Percentiles rank a stretch among this genome's conserved stretches.
These are phyloP conservation scores for Aspergillus viridinutans DNA, from an alignment of 2,329 filamentous ascomycete species.

Conservation along the genomic window DNA sequence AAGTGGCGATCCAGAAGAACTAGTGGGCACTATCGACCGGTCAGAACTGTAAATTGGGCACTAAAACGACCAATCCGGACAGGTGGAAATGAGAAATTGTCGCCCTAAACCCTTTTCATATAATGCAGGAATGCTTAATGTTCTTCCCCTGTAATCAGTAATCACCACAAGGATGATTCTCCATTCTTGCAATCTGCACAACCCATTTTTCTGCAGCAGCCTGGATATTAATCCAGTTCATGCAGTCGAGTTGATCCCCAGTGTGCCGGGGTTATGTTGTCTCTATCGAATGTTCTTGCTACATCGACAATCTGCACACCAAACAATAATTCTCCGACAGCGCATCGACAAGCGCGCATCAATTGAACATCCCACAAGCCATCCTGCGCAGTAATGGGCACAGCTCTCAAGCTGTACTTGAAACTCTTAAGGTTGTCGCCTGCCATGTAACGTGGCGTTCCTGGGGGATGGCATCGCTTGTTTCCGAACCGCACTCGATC, in stretches of 20 bases:
- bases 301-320: not conserved
- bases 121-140: not conserved
- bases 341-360: not conserved
- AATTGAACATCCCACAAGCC: not conserved
- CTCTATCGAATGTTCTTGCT: too few relatives aligned
- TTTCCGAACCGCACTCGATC: not conserved
- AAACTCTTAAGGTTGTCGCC: not conserved
- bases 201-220: too few relatives aligned
- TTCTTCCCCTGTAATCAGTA: not conserved
- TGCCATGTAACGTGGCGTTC: not conserved
- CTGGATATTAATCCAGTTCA: too few relatives aligned
- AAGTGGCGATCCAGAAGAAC: too few relatives aligned
- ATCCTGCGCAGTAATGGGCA: not conserved
- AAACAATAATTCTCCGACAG: not conserved
- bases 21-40: not conserved
- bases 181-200: not conserved
- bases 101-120: not conserved
- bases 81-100: not conserved
- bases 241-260: not conserved
- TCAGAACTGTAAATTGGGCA: too few relatives aligned
- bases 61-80: too few relatives aligned
- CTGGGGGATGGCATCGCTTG: not conserved
- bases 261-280: too few relatives aligned
- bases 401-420: not conserved
- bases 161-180: not conserved